Evolutionary conservation across 148 eudicot species (phyloP).

Genomic region (Cornus suecica): DNA sequence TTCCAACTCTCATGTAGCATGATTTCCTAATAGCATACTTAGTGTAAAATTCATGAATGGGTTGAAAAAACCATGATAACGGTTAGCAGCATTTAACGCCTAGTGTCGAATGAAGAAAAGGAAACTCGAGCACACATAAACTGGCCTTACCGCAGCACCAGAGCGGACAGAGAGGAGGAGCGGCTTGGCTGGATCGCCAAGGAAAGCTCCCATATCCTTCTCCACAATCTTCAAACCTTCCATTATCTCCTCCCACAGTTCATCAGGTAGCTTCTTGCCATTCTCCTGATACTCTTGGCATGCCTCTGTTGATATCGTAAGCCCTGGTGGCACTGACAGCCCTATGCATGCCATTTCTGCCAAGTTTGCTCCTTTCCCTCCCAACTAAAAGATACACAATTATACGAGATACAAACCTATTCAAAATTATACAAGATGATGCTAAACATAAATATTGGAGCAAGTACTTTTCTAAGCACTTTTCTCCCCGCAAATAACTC

Average conservation of each 20-base stretch:
- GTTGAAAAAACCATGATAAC: too few species aligned
- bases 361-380: conserved; percentile 98
- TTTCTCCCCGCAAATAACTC: too few species aligned
- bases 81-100: background rate
- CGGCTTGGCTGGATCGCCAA: conserved; percentile 90
- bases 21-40: too few species aligned
- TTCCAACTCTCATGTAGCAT: too few species aligned
- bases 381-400: conserved; percentile 49
- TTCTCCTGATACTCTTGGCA: conserved; percentile 86
- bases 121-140: background rate
- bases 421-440: too few species aligned
- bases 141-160: conserved; percentile 78
- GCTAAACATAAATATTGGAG: background rate
- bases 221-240: conserved; percentile 60
- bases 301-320: conserved; percentile 98
- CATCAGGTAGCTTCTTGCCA: conserved; percentile 60
- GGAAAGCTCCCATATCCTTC: conserved; percentile 78
- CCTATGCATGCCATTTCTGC: conserved; percentile 99
- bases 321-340: conserved; percentile 91
- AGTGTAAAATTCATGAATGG: too few species aligned
- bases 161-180: conserved; percentile 96
- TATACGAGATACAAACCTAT: background rate
- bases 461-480: too few species aligned
- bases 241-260: conserved; percentile 80
- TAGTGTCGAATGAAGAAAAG: background rate